Base-by-base conservation (phyloP, 352 stramenopile genomes). In the Phytophthora pistaciae region DNA sequence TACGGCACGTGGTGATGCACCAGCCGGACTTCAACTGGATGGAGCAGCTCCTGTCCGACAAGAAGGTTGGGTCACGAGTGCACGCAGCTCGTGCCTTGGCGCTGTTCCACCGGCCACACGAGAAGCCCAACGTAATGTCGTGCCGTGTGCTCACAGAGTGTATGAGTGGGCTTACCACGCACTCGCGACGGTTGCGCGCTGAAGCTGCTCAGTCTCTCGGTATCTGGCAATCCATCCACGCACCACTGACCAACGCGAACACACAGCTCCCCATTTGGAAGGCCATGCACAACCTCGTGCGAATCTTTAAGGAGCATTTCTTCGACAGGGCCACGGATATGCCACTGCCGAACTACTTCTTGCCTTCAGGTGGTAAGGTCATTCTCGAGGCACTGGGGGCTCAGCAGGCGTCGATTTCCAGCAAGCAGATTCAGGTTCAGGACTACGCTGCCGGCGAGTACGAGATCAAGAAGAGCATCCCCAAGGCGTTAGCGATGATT, bases 261-360 rank as follows among this genome's bases (percentile, higher is more conserved):
- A 95, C 87, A 16, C 77, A 90, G 46, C 70, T 95, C 0, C 86
- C 89, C 2, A 93, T 94, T 53, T 96, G 89, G 89, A 94, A 94
- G 64, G 89, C 72, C 3, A 94, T 95, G 87, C 86, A 94, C 72
- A 94, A 95, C 59, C 74, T 96, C 16, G 86, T 95, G 38, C 89
- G 89, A n/a, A 95, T 94, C 58, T 96, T 96, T 70, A 96, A 96
- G 60, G 89, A 96, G 63, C 89, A 96, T 38, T 96, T 96, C 62
- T 96, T 94, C 53, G 88, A 96, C 48, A 80, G 87, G 1, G 67
- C 56, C 6, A 94, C 89, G 0, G 87, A 96, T 68, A 94, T 96
- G 89, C 89, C 89, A n/a, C 56, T 95, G 46, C 89, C 89, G 0
- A 96, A 96, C 66, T 96, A 96, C 65, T 96, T 96, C 53, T 75